Conservation (phyloP, 1,284 basidiomycete genomes). For the Sphaerobolus stellatus region DNA sequence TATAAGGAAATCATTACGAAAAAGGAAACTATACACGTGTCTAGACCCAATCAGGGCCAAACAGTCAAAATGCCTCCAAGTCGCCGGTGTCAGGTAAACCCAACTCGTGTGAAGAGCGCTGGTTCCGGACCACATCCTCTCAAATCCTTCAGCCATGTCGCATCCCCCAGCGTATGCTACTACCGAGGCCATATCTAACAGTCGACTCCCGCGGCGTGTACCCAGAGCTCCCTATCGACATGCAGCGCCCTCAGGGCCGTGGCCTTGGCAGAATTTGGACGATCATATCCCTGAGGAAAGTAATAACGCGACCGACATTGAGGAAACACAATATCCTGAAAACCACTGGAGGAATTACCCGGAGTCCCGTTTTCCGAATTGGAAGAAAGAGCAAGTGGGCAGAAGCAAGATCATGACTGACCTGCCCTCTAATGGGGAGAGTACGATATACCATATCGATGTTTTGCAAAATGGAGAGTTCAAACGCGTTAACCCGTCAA, state of each 20-base stretch:
- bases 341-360: constrained; percentile 45
- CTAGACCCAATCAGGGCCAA: too few relatives aligned
- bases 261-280: neutral
- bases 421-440: constrained; percentile 26
- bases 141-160: neutral
- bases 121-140: neutral
- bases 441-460: constrained; percentile 43
- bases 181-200: neutral
- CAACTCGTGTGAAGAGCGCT: too few relatives aligned
- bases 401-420: constrained; percentile 39
- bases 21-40: too few relatives aligned
- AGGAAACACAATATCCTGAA: neutral
- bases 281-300: neutral
- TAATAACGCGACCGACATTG: neutral
- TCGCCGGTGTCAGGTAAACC: too few relatives aligned
- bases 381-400: constrained; percentile 44
- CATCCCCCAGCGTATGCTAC: neutral
- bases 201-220: neutral
- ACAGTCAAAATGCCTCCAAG: too few relatives aligned
- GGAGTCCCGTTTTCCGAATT: constrained; percentile 50
- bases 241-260: neutral
- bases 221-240: neutral
- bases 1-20: too few relatives aligned
- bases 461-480: constrained; percentile 41
- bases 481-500: constrained; percentile 22